A percentile compares a stretch with the other conserved stretches of the same genome.
Conservation (phyloP, 2,329 filamentous ascomycete genomes). For the Phyllosticta paracitricarpa region DNA sequence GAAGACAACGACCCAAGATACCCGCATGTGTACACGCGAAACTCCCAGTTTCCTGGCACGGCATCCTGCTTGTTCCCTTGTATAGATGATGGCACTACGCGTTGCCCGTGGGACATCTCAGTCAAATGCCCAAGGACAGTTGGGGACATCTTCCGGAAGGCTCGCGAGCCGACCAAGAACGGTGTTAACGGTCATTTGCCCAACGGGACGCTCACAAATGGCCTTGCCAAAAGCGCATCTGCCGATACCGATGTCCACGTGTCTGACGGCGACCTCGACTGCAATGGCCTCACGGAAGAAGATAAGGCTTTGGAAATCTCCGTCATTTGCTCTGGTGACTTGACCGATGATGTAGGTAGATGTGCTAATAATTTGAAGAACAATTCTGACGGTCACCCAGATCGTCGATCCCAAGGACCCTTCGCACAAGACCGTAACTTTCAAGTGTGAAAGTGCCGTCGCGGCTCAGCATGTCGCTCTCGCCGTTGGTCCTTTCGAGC, state of each 20-base stretch:
- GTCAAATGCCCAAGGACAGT: conserved; percentile 79
- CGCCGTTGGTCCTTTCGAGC: conserved; percentile 87
- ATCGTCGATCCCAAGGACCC: conserved; percentile 65
- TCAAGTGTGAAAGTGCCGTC: conserved; percentile 45
- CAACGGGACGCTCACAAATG: conserved; percentile 11
- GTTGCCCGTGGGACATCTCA: conserved; percentile 79
- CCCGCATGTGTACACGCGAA: conserved; percentile 83
- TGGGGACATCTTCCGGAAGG: conserved; percentile 55
- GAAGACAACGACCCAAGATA: conserved; percentile 71
- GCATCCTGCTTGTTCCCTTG: conserved; percentile 88
- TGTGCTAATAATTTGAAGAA: neutral
- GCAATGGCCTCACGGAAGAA: conserved; percentile 51
- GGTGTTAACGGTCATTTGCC: conserved; percentile 23
- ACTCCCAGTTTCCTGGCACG: conserved; percentile 66
- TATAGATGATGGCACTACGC: conserved; percentile 71
- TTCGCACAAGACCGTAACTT: conserved; percentile 78
- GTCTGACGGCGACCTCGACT: conserved; percentile 27
- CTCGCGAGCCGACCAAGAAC: conserved; percentile 11
- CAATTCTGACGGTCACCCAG: conserved; percentile 19
- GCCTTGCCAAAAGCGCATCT: conserved; percentile 16
- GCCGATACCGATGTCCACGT: conserved; percentile 23
- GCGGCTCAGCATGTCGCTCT: conserved; percentile 88
- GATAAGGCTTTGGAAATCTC: conserved; percentile 83
- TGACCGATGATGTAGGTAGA: conserved; percentile 60
- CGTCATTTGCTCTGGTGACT: conserved; percentile 81